These are phyloP conservation scores for Fusarium dimerum DNA, from an alignment of 2,329 filamentous ascomycete genomes.

Conservation along the genomic window DNA sequence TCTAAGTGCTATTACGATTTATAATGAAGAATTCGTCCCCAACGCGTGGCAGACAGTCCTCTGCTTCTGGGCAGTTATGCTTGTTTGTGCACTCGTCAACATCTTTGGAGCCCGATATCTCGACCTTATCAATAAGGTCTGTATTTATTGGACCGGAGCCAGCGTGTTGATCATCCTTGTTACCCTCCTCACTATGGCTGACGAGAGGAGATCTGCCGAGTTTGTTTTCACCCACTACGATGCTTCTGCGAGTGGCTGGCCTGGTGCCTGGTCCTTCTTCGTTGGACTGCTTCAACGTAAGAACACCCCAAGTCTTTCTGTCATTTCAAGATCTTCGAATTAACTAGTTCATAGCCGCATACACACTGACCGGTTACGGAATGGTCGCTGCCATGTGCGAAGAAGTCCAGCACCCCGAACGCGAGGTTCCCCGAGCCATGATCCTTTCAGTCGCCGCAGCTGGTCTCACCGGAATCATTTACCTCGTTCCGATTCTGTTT, in stretches of 20 bases:
- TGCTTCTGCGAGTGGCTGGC: constrained; percentile 68
- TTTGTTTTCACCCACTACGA: constrained; percentile 71
- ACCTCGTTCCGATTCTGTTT: constrained; percentile 73
- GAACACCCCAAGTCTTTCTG: neutral
- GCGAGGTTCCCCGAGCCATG: constrained; percentile 67
- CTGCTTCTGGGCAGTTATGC: constrained; percentile 67
- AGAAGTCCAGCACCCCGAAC: constrained; percentile 59
- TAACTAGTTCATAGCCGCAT: constrained; percentile 33
- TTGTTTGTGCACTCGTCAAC: constrained; percentile 65
- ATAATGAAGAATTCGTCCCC: constrained; percentile 58
- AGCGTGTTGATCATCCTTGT: constrained; percentile 71
- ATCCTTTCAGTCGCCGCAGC: constrained; percentile 65
- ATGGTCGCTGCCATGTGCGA: constrained; percentile 56
- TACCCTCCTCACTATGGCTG: constrained; percentile 65
- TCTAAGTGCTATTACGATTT: constrained; percentile 64
- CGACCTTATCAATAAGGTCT: constrained; percentile 67
- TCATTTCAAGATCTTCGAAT: neutral
- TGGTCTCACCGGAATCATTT: constrained; percentile 60
- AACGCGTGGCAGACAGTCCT: constrained; percentile 72
- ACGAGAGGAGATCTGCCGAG: constrained; percentile 60
- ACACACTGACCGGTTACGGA: constrained; percentile 48
- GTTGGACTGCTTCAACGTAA: constrained; percentile 52
- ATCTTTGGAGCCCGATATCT: constrained; percentile 59
- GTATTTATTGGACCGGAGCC: constrained; percentile 70
- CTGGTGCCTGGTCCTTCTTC: constrained; percentile 61